Conservation (phyloP, 805 yeast genomes). For the Barnettozyma salicaria region DNA sequence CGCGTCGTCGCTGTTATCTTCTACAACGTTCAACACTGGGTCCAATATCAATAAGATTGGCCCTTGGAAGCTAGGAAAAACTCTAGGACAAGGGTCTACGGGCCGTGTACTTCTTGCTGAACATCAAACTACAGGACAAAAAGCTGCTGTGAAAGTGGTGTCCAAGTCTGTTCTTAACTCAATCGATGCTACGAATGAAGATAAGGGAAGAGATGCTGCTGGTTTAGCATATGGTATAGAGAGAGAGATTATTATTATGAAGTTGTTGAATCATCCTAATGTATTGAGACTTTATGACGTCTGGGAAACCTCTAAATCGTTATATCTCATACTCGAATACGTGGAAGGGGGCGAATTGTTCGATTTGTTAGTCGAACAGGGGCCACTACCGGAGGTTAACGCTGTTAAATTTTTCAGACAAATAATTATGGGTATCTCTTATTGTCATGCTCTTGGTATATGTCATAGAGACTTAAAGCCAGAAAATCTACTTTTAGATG, state of each 20-base stretch:
- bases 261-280: conserved; percentile 86
- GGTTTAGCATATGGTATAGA: conserved; percentile 94
- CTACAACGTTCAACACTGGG: conserved; percentile 39
- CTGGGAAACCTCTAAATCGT: conserved; percentile 93
- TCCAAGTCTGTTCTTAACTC: conserved; percentile 51
- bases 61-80: conserved; percentile 77
- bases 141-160: conserved; percentile 80
- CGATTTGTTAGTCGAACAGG: conserved; percentile 62
- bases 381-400: conserved; percentile 64
- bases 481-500: conserved; percentile 67
- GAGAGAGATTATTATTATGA: conserved; percentile 96
- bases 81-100: conserved; percentile 78
- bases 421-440: conserved; percentile 70
- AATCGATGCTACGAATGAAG: conserved; percentile 30
- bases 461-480: conserved; percentile 82
- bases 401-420: conserved; percentile 75
- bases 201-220: conserved; percentile 38
- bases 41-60: conserved; percentile 46
- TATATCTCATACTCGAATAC: conserved; percentile 72
- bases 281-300: conserved; percentile 93
- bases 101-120: conserved; percentile 75
- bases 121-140: conserved; percentile 60
- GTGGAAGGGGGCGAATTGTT: conserved; percentile 88
- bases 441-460: conserved; percentile 75
- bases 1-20: conserved; percentile 48